These are phyloP conservation scores for Lunasporangiospora selenospora DNA, from an alignment of 192 early-diverging fungal genomes.

Conservation along the genomic window DNA sequence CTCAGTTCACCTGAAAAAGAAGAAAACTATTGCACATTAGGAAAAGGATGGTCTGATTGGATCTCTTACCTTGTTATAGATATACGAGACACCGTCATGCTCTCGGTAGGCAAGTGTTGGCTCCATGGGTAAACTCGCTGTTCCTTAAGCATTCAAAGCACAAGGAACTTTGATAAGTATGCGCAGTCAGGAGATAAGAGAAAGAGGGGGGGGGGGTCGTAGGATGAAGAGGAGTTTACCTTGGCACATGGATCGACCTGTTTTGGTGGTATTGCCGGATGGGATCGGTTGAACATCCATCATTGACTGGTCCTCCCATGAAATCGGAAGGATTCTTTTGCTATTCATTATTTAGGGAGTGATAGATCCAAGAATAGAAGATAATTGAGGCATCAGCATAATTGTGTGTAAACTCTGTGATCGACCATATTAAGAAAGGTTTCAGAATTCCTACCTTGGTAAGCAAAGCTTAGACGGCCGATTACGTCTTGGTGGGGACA, in stretches of 20 bases:
- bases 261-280: constrained; percentile 1
- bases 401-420: neutral
- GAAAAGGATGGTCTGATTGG: no score
- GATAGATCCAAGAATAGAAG: no score
- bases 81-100: constrained; percentile 16
- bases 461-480: constrained; percentile 22
- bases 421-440: no score
- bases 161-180: no score
- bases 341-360: neutral
- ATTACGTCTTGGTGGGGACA: constrained; percentile 29
- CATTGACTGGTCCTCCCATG: constrained; percentile 5
- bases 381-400: no score
- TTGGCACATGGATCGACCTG: neutral
- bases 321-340: neutral
- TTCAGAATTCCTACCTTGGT: neutral
- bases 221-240: neutral
- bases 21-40: neutral
- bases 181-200: neutral
- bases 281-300: constrained; percentile 1
- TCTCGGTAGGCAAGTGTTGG: constrained; percentile 5
- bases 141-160: neutral
- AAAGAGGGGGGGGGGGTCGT: no score
- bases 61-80: constrained; percentile 29
- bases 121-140: neutral
- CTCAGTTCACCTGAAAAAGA: neutral